These are phyloP conservation scores for Thielaviopsis cerberus DNA, from an alignment of 2,329 filamentous ascomycete genomes.

Conservation along the genomic window DNA sequence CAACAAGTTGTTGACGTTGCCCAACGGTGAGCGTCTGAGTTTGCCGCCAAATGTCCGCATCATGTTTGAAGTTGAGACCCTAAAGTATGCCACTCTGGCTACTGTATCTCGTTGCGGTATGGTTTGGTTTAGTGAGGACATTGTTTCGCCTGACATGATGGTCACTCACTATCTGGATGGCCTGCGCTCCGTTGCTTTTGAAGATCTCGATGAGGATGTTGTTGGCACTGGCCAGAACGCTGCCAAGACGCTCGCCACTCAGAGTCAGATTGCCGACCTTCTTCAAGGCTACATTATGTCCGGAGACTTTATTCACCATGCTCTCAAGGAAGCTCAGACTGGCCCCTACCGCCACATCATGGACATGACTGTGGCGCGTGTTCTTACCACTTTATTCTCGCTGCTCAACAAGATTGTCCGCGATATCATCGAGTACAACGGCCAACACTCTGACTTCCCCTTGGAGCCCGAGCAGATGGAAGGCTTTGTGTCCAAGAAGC, in stretches of 20 bases:
- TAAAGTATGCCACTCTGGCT: slow-evolving; percentile 91
- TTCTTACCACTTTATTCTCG: slow-evolving; percentile 83
- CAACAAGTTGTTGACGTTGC: slow-evolving; percentile 91
- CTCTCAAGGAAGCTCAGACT: slow-evolving; percentile 50
- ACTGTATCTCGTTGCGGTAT: slow-evolving; percentile 99
- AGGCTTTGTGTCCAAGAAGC: slow-evolving; percentile 77
- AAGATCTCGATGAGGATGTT: slow-evolving; percentile 87
- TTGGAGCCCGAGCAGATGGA: slow-evolving; percentile 81
- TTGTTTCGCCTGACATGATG: slow-evolving; percentile 83
- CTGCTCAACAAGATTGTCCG: slow-evolving; percentile 85
- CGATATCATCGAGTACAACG: slow-evolving; percentile 87
- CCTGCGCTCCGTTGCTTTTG: slow-evolving; percentile 66
- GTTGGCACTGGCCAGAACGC: slow-evolving; percentile 57
- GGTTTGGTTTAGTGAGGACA: slow-evolving; percentile 99
- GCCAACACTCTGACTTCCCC: slow-evolving; percentile 83
- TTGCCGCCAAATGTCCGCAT: slow-evolving; percentile 88
- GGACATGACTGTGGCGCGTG: slow-evolving; percentile 85
- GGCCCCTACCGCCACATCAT: slow-evolving; percentile 82
- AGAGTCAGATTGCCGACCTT: slow-evolving; percentile 61
- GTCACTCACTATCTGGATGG: slow-evolving; percentile 76
- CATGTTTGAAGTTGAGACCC: slow-evolving; percentile 97
- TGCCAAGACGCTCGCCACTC: slow-evolving; percentile 59
- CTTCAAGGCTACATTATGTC: slow-evolving; percentile 56
- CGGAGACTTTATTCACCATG: slow-evolving; percentile 64
- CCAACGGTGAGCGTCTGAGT: slow-evolving; percentile 94